Evolutionary conservation across 805 yeast species (phyloP), one percentile per base, ranked within the genome.

Genomic region (Candida boidinii): DNA sequence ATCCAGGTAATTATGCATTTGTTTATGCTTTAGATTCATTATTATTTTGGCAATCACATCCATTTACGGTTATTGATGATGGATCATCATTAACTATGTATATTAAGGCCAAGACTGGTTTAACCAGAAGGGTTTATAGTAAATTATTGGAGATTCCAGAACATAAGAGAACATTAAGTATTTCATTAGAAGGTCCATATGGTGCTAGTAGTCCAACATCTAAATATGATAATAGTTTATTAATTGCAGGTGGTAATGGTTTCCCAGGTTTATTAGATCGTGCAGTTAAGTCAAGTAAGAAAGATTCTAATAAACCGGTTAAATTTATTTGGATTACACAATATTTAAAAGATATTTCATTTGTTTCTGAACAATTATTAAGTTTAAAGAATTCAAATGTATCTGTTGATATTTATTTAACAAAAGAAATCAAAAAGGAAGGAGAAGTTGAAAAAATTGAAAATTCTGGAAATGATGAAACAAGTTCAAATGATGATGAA

Each of bases 161-260:
- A 21, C 36, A 32, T 7, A 37, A 52, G 15, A 40, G 44, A 13
- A 54, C 62, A 31, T n/a, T n/a, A n/a, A 53, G 51, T 14, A 48
- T 64, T 9, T 50, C 61, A 8, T 28, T 75, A 3, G 90, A 81
- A 48, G 88, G 90, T 1, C 87, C 88, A 2, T 81, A 82, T 47
- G 84, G 85, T 1, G 60, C 63, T 24, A 41, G 67, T 3, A 49
- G 70, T 4, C 70, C 77, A 2, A 56, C 73, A 11, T 55, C 56
- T 16, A 56, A 59, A 30, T 77, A 68, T 42, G 67, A 72, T 28
- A 63, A 67, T 33, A 64, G 71, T 5, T 54, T 77, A 5, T 63
- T 77, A 29, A 38, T 79, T 17, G 79, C 86, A 5, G 87, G 85
- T 27, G 90, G 90, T 14, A 68, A 71, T 30, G 90, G 88, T 29